phyloP scores from a whole-genome alignment of 169 alveolate species.

The Theileria sp. region DNA sequence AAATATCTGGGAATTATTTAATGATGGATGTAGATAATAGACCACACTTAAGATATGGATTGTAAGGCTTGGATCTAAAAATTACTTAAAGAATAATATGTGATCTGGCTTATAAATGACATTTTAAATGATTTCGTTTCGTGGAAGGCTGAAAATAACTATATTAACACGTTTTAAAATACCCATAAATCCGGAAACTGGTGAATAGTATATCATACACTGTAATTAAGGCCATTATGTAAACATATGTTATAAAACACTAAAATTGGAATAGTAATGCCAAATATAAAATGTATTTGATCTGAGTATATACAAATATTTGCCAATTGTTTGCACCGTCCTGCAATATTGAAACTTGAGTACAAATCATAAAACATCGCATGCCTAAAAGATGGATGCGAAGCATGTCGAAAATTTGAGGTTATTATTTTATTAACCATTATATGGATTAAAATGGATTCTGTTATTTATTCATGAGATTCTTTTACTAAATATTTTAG shows the following conservation, averaged over 20 bases:
- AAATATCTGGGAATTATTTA: background rate
- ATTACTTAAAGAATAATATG: background rate
- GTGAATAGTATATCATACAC: background rate
- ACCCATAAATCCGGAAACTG: background rate
- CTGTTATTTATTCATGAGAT: background rate
- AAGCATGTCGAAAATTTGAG: slow-evolving; percentile 16
- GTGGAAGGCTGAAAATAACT: background rate
- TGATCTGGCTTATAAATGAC: background rate
- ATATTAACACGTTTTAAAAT: background rate
- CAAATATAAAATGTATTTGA: background rate
- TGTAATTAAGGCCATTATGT: background rate
- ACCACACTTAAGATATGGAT: background rate
- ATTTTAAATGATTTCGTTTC: background rate
- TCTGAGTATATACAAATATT: background rate
- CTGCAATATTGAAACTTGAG: background rate
- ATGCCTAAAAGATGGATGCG: slow-evolving; percentile 8
- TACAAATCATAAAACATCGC: background rate
- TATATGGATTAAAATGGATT: slow-evolving; percentile 1
- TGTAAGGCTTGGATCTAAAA: background rate
- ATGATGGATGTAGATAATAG: background rate
- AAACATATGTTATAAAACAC: background rate
- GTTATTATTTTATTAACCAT: slow-evolving; percentile 4
- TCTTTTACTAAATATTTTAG: background rate
- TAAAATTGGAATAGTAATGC: background rate
- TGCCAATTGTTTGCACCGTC: slow-evolving; percentile 20